phyloP scores from a whole-genome alignment of 768 basidiomycete species.

The Russula virescens region DNA sequence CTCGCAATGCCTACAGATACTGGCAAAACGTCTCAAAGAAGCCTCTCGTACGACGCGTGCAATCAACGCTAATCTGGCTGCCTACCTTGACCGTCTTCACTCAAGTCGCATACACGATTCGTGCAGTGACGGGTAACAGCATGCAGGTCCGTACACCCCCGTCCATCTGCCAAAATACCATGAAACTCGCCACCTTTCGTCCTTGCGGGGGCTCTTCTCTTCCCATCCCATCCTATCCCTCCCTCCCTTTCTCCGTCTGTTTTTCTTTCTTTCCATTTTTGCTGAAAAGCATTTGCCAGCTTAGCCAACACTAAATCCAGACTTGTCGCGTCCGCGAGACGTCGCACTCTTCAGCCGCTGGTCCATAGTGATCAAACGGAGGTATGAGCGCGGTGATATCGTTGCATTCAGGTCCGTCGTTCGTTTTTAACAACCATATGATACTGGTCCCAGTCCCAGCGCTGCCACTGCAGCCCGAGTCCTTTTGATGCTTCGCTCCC shows the following conservation, averaged over 20 bases:
- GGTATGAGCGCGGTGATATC: conserved; percentile 21
- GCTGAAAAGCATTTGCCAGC: conserved; percentile 10
- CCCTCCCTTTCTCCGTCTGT: no score
- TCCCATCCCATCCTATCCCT: neutral
- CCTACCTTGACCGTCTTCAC: conserved; percentile 17
- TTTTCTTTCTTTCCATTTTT: neutral
- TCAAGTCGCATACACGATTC: conserved; percentile 17
- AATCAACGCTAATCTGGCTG: conserved; percentile 17
- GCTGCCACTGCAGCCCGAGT: no score
- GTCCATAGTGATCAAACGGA: conserved; percentile 11
- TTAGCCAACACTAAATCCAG: conserved; percentile 25
- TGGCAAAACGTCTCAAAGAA: neutral
- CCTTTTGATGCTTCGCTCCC: no score
- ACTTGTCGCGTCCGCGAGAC: conserved; percentile 18
- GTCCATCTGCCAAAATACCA: no score
- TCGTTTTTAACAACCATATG: no score
- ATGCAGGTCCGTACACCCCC: conserved; percentile 20
- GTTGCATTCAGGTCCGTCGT: conserved; percentile 21
- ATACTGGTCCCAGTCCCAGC: no score
- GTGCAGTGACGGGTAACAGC: conserved; percentile 20
- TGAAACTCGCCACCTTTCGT: no score
- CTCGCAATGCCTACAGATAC: neutral
- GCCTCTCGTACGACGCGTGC: conserved; percentile 1
- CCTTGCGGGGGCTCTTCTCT: no score
- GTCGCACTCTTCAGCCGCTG: conserved; percentile 21